Conservation (phyloP, 2,329 filamentous ascomycete genomes). For the Cercospora beticola region DNA sequence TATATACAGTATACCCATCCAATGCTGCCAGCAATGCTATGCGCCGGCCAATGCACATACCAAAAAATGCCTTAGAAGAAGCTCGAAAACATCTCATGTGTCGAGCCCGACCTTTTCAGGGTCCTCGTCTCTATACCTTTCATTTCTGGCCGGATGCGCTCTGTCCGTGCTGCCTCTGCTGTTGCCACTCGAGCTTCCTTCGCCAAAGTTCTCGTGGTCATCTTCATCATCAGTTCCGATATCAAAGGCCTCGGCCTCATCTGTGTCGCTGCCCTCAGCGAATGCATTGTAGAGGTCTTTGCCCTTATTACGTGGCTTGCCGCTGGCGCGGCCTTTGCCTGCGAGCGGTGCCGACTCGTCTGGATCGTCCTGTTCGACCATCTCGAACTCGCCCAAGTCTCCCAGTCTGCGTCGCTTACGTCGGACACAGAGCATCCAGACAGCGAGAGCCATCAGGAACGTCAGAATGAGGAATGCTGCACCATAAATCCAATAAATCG, state of each 20-base stretch:
- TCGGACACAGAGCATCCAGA: slow-evolving; percentile 77
- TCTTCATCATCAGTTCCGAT: slow-evolving; percentile 28
- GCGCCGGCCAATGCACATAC: slow-evolving; percentile 1
- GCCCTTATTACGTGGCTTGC: slow-evolving; percentile 60
- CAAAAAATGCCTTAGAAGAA: background rate
- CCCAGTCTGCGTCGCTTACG: slow-evolving; percentile 62
- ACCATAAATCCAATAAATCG: slow-evolving; percentile 92
- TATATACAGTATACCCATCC: background rate
- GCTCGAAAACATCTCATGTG: background rate
- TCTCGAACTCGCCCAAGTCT: slow-evolving; percentile 91
- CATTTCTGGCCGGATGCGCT: slow-evolving; percentile 10
- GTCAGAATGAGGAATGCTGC: slow-evolving; percentile 77
- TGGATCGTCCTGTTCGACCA: slow-evolving; percentile 77
- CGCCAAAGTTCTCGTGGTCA: slow-evolving; percentile 24
- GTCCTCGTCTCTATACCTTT: slow-evolving; percentile 28
- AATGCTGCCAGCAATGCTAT: background rate
- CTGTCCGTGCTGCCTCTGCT: slow-evolving; percentile 6
- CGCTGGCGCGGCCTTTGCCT: slow-evolving; percentile 33
- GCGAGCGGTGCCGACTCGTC: slow-evolving; percentile 51
- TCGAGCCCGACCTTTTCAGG: slow-evolving; percentile 15
- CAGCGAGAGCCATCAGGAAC: slow-evolving; percentile 74
- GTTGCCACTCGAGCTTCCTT: slow-evolving; percentile 19
- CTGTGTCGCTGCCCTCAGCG: slow-evolving; percentile 79
- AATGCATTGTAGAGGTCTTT: slow-evolving; percentile 97
- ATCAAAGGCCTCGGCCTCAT: slow-evolving; percentile 50